phyloP scores from a whole-genome alignment of 2,329 filamentous ascomycete species.

The Fusarium subglutinans region DNA sequence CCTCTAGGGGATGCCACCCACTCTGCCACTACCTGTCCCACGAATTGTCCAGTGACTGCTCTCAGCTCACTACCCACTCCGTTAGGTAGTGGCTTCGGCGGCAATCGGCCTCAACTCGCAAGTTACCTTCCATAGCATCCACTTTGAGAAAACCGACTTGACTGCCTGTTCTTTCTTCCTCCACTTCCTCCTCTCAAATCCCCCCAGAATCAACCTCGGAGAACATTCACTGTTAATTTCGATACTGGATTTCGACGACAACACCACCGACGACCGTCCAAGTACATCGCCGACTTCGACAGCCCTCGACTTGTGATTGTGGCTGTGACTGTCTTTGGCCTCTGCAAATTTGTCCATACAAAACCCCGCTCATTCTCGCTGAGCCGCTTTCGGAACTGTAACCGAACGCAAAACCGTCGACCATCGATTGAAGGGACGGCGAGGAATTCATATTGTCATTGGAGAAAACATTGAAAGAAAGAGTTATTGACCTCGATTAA shows the following conservation, averaged over 20 bases:
- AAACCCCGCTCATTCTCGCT: conserved; percentile 37
- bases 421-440: conserved; percentile 11
- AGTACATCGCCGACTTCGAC: neutral
- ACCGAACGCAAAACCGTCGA: conserved; percentile 3
- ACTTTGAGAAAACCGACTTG: conserved; percentile 41
- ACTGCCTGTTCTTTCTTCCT: conserved; percentile 37
- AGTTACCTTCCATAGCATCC: conserved; percentile 24
- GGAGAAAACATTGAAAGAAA: neutral
- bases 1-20: conserved; percentile 14
- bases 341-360: conserved; percentile 38
- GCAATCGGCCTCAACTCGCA: conserved; percentile 39
- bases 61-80: conserved; percentile 36
- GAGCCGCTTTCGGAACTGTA: conserved; percentile 24
- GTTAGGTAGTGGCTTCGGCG: conserved; percentile 38
- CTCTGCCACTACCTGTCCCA: neutral
- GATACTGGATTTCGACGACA: conserved; percentile 8
- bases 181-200: conserved; percentile 36
- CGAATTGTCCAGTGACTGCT: conserved; percentile 19
- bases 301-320: conserved; percentile 2
- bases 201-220: conserved; percentile 30
- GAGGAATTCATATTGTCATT: conserved; percentile 3
- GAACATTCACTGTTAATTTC: conserved; percentile 5
- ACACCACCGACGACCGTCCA: conserved; percentile 11
- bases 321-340: neutral
- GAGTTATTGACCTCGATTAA: neutral